A percentile compares a stretch with the other conserved stretches of the same genome.
Evolutionary conservation across 73 alveolate species (phyloP).

Genomic region (Tetrahymena thermophila): DNA sequence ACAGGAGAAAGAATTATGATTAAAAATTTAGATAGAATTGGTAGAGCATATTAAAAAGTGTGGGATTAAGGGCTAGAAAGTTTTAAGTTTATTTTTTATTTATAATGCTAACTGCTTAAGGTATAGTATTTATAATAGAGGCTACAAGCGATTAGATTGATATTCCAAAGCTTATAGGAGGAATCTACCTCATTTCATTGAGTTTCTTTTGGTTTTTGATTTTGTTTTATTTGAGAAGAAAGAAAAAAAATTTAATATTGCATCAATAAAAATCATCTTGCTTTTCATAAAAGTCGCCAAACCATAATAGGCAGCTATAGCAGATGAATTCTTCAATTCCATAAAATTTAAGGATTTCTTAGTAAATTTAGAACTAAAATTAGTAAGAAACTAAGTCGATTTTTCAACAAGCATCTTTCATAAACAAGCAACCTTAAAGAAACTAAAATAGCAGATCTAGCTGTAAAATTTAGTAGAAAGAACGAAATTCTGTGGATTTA

Average conservation of each 20-base stretch:
- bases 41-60: not conserved
- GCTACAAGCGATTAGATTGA: not conserved
- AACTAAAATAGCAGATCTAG: not conserved
- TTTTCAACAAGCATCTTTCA: not conserved
- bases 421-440: not conserved
- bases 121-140: not conserved
- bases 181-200: not conserved
- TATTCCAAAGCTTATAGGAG: not conserved
- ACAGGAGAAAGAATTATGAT: not conserved
- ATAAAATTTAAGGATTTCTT: not conserved
- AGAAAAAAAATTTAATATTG: not conserved
- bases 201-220: not conserved
- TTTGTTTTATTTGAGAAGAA: not conserved
- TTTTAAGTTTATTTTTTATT: not conserved
- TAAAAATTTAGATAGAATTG: not conserved
- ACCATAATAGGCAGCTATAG: not conserved
- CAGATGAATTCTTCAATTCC: not conserved
- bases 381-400: not conserved
- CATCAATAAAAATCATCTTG: not conserved
- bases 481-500: not conserved
- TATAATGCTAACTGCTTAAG: not conserved
- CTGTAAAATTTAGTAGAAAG: not conserved
- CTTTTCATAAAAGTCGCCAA: not conserved
- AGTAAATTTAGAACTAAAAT: not conserved
- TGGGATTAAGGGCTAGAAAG: not conserved